These are phyloP conservation scores for Aspergillus affinis DNA, from an alignment of 495 filamentous ascomycete species.

Conservation along the genomic window DNA sequence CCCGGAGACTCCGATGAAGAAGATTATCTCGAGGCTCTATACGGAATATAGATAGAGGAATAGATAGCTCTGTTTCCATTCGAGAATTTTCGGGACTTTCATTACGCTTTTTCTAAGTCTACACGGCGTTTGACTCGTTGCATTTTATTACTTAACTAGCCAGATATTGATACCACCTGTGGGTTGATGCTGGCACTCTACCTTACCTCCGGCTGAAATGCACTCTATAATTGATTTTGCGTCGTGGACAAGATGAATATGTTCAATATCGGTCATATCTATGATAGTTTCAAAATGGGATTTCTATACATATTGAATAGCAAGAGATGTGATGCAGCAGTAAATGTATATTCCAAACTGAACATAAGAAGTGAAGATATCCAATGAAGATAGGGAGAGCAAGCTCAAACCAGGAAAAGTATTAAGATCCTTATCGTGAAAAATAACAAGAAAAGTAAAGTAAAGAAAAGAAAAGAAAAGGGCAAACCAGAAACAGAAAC, in stretches of 20 bases:
- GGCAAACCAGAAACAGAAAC: no score
- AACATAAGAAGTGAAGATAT: no score
- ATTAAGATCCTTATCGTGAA: no score
- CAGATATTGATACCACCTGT: background rate
- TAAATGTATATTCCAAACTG: no score
- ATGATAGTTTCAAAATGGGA: background rate
- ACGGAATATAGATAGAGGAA: background rate
- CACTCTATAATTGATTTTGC: background rate
- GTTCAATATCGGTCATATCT: background rate
- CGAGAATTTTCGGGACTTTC: background rate
- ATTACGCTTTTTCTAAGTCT: background rate
- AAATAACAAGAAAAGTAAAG: no score
- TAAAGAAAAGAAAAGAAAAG: no score
- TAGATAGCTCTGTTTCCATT: background rate
- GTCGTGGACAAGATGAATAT: background rate
- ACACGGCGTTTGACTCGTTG: background rate
- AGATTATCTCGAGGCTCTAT: conserved; percentile 10
- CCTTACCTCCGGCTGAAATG: background rate
- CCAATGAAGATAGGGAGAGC: no score
- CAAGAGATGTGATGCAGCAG: background rate
- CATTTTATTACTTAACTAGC: background rate
- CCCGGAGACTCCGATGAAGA: background rate
- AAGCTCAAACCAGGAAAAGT: no score
- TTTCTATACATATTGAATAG: background rate
- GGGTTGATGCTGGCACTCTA: background rate